Percentiles rank a stretch among this genome's conserved stretches.
Evolutionary conservation across 2,329 filamentous ascomycete species (phyloP).

Genomic region (Ambrosiella cleistominuta): DNA sequence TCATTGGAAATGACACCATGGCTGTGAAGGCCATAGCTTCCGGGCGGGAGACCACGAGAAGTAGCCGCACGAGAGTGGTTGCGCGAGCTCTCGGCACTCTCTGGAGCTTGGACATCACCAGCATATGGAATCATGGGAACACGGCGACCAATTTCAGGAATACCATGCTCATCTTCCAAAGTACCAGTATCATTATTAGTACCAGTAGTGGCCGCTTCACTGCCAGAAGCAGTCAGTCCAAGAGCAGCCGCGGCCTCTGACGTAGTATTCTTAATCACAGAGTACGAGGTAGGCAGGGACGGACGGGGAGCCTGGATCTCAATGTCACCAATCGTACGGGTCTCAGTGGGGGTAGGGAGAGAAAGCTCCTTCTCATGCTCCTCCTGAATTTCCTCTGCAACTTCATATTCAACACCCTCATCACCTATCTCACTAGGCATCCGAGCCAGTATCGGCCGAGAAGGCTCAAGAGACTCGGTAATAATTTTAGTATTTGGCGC

Average conservation of each 20-base stretch:
- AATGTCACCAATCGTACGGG: conserved; percentile 57
- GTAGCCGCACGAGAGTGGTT: conserved; percentile 57
- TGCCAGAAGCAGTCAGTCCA: conserved; percentile 45
- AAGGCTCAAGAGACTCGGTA: conserved; percentile 16
- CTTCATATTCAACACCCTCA: conserved; percentile 77
- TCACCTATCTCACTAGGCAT: conserved; percentile 66
- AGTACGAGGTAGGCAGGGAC: conserved; percentile 57
- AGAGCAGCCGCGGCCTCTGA: conserved; percentile 73
- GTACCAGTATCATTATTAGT: neutral
- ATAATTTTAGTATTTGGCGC: conserved; percentile 17
- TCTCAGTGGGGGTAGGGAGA: conserved; percentile 21
- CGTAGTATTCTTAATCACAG: conserved; percentile 75
- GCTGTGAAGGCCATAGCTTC: conserved; percentile 83
- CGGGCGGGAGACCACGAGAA: conserved; percentile 54
- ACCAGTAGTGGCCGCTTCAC: conserved; percentile 18
- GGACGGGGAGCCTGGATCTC: conserved; percentile 81
- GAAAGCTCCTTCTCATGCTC: conserved; percentile 18
- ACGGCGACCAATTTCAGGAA: conserved; percentile 78
- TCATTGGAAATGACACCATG: conserved; percentile 62
- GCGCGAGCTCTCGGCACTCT: conserved; percentile 24
- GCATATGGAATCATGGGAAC: conserved; percentile 89
- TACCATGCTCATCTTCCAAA: conserved; percentile 61
- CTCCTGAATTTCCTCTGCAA: conserved; percentile 28
- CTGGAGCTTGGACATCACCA: conserved; percentile 85
- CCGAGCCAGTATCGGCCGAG: conserved; percentile 57